Evolutionary conservation across 371 early-diverging fungal species (phyloP), one percentile per base, ranked within the genome.

Genomic region (Lichtheimia ramosa): DNA sequence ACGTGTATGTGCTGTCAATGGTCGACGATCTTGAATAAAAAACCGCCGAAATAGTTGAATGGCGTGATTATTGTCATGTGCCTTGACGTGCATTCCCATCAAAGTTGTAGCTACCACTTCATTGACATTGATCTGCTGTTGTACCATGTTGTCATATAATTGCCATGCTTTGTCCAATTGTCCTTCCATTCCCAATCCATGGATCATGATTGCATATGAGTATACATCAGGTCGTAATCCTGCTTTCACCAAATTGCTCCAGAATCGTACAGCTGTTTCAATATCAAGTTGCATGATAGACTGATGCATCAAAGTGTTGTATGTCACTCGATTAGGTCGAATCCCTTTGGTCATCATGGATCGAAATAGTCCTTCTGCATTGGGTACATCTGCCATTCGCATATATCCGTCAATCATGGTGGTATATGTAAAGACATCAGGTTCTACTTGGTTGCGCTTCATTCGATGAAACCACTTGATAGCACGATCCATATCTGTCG

Each of bases 61-160:
- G 12, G 74, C 71, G 27, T 73, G 64, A 40, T 63, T 62, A 46
- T 77, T 69, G 59, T 81, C 81, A 8, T 74, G 64, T 3, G 73
- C 68, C n/a, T 71, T 69, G n/a, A 73, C 69, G 51, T 81, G 78
- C 64, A 77, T 77, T 1, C 71, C 73, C 73, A 81, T 74, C 21
- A 81, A 53, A 0, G 78, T 69, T 2, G 75, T 81, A 27, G 67
- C 73, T 18, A 77, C 61, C 3, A 71, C 68, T 4, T 54, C 52
- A 28, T 77, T 75, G 2, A 72, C 51, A 24, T 65, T 56, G 3
- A 74, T 54, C 0, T 62, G 48, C 18, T 72, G 54, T 15, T 68
- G 40, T 48, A 71, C 48, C 78, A 81, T 77, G 3, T 43, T 56
- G 14, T 72, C 69, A 20, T 60, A 74, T 20, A 77, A 24, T 15